A percentile compares a stretch with the other conserved stretches of the same genome.
phyloP scores from a whole-genome alignment of 2,329 filamentous ascomycete genomes.

The Fusarium keratoplasticum region DNA sequence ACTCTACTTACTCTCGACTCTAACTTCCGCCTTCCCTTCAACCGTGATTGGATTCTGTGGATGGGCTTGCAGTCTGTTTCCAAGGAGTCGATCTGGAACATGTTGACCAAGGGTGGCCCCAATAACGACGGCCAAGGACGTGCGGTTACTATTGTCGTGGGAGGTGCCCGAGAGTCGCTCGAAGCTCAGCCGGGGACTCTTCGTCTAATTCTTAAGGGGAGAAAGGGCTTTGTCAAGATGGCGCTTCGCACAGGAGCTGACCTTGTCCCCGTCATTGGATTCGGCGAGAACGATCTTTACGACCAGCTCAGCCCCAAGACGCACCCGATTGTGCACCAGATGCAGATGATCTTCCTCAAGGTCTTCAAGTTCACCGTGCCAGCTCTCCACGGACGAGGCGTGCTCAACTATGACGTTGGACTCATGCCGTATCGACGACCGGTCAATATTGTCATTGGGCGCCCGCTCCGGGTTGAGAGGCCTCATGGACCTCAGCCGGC shows the following conservation, averaged over 20 bases:
- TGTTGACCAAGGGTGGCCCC: slow-evolving; percentile 81
- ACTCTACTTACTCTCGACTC: slow-evolving; percentile 92
- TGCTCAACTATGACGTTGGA: slow-evolving; percentile 98
- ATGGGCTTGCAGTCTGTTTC: slow-evolving; percentile 92
- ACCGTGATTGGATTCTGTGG: slow-evolving; percentile 91
- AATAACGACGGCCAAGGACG: slow-evolving; percentile 89
- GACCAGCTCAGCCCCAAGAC: slow-evolving; percentile 83
- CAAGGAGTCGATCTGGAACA: slow-evolving; percentile 90
- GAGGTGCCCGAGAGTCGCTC: slow-evolving; percentile 91
- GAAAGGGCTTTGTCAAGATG: slow-evolving; percentile 95
- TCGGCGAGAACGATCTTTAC: slow-evolving; percentile 97
- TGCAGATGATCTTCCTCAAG: slow-evolving; percentile 87
- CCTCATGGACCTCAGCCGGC: slow-evolving; percentile 70
- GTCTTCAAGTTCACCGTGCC: slow-evolving; percentile 93
- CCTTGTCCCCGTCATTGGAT: slow-evolving; percentile 89
- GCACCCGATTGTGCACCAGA: slow-evolving; percentile 82
- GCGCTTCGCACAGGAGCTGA: slow-evolving; percentile 93
- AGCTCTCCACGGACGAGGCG: slow-evolving; percentile 87
- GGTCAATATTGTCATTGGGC: slow-evolving; percentile 89
- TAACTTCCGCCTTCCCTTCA: slow-evolving; percentile 94
- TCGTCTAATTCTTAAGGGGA: slow-evolving; percentile 81
- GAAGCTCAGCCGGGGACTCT: slow-evolving; percentile 84
- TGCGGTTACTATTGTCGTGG: slow-evolving; percentile 96
- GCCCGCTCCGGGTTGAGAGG: slow-evolving; percentile 78
- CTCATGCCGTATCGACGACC: slow-evolving; percentile 92